Evolutionary conservation across 2,329 filamentous ascomycete genomes (phyloP), one percentile per base, ranked within the genome.

Genomic region (Arthrobotrys megalospora): DNA sequence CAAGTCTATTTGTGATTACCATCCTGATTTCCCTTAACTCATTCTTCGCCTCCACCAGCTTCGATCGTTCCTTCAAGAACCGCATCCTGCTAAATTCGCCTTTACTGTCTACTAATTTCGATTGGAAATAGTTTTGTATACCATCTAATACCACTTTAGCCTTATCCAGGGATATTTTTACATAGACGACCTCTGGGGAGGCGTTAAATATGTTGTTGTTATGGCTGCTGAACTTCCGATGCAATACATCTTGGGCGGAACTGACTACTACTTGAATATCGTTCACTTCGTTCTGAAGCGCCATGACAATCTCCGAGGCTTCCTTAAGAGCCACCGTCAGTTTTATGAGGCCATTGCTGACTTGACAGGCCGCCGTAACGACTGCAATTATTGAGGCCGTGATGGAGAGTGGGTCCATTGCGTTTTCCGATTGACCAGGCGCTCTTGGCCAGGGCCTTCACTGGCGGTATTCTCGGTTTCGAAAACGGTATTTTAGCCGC

Each of bases 321-420:
- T 32, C 60, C 19, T 36, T 41, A 21, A 48, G 43, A 14, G 12
- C 21, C 11, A 6, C 7, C 6, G 21, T 21, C 14, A 48, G n/a
- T 12, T 64, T 64, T 0, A 16, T 4, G 14, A 64, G 10, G 11
- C 11, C 41, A n/a, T 64, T 45, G 14, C 38, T 48, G 21, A 64
- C 41, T 32, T 64, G 38, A 28, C 16, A 24, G 10, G 60, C 21
- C 19, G 21, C 19, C 14, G 60, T 64, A 12, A 64, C 21, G 2
- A 64, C 24, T 4, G 60, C 43, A 36, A 64, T 64, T 11, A 48
- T n/a, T 8, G 58, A 63, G 1, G 60, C 43, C 1, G 19, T 34
- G 19, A 64, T 64, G 21, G 41, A 48, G 8, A 64, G 60, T 19
- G 60, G 60, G 36, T 64, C 60, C 60, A 63, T 63, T 41, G 45